Conservation (phyloP, 495 filamentous ascomycete genomes). For the Cladorrhinum samala region DNA sequence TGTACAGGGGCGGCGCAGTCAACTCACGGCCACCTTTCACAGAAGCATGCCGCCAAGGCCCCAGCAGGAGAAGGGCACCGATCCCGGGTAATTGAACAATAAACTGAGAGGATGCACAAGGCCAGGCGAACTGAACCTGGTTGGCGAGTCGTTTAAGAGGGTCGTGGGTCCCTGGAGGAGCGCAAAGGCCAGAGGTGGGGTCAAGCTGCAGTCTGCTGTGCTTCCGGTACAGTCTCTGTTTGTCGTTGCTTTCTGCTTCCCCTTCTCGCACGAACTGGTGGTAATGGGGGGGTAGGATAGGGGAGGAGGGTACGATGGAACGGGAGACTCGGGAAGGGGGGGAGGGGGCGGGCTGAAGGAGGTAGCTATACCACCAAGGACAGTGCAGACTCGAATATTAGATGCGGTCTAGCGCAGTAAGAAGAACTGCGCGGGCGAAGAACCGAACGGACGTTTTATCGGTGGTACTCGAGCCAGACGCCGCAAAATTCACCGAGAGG, state of each 20-base stretch:
- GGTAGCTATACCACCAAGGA: conserved; percentile 4
- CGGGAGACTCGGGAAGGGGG: conserved; percentile 8
- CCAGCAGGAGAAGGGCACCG: conserved; percentile 21
- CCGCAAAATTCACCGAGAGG: conserved; percentile 24
- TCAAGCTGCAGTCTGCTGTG: conserved; percentile 4
- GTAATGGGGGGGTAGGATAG: neutral
- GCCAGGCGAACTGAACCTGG: neutral
- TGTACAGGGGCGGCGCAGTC: conserved; percentile 30
- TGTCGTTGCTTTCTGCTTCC: neutral
- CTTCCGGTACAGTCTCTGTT: conserved; percentile 9
- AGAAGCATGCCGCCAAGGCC: conserved; percentile 22
- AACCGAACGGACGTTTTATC: conserved; percentile 21
- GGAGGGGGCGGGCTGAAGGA: conserved; percentile 8
- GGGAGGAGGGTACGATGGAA: conserved; percentile 2
- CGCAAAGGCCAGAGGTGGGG: neutral
- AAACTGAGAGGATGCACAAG: conserved; percentile 21
- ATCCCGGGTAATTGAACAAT: conserved; percentile 33
- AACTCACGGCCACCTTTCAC: conserved; percentile 16
- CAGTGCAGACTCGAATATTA: conserved; percentile 17
- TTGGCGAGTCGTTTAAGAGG: conserved; percentile 8
- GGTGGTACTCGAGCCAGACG: conserved; percentile 24
- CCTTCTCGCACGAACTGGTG: neutral
- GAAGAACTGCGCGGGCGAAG: conserved; percentile 13
- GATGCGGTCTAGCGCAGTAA: conserved; percentile 11
- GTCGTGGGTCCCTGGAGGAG: conserved; percentile 2